phyloP scores from a whole-genome alignment of 2,329 filamentous ascomycete genomes.

The Leptosphaerulina australis region DNA sequence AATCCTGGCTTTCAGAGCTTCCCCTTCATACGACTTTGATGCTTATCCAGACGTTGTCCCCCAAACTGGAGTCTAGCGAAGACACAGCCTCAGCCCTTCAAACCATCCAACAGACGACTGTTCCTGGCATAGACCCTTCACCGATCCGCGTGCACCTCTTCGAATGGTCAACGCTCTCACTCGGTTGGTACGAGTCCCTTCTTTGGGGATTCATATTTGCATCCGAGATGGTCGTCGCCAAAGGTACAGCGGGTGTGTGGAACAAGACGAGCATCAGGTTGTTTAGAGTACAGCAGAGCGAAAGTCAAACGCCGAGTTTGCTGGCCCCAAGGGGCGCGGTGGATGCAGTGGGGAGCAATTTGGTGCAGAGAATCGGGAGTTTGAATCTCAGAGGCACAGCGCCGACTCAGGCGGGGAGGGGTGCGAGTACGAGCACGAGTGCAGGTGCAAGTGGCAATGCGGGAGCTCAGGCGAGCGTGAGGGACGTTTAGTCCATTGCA shows the following conservation, averaged over 20 bases:
- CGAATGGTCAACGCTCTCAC: slow-evolving; percentile 86
- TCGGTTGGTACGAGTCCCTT: slow-evolving; percentile 95
- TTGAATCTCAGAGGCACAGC: slow-evolving; percentile 68
- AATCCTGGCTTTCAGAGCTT: slow-evolving; percentile 89
- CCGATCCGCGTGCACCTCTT: slow-evolving; percentile 83
- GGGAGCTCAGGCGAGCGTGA: slow-evolving; percentile 35
- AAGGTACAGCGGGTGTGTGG: slow-evolving; percentile 91
- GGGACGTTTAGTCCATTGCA: slow-evolving; percentile 42
- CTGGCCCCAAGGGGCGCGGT: slow-evolving; percentile 87
- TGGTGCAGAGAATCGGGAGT: slow-evolving; percentile 84
- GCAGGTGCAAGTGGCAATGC: slow-evolving; percentile 27
- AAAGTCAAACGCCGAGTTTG: slow-evolving; percentile 77
- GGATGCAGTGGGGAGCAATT: slow-evolving; percentile 88
- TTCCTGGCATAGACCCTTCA: slow-evolving; percentile 76
- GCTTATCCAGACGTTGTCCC: slow-evolving; percentile 68
- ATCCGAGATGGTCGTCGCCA: slow-evolving; percentile 84
- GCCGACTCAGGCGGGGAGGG: slow-evolving; percentile 30
- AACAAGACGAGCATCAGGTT: slow-evolving; percentile 87
- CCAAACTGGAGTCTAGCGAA: slow-evolving; percentile 58
- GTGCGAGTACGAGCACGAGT: slow-evolving; percentile 28
- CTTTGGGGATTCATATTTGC: slow-evolving; percentile 94
- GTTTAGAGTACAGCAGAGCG: slow-evolving; percentile 87
- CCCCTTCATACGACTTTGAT: slow-evolving; percentile 86
- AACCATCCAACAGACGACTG: slow-evolving; percentile 64
- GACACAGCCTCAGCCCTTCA: slow-evolving; percentile 50